phyloP scores from a whole-genome alignment of 805 yeast genomes.

The Nakazawaea populi region DNA sequence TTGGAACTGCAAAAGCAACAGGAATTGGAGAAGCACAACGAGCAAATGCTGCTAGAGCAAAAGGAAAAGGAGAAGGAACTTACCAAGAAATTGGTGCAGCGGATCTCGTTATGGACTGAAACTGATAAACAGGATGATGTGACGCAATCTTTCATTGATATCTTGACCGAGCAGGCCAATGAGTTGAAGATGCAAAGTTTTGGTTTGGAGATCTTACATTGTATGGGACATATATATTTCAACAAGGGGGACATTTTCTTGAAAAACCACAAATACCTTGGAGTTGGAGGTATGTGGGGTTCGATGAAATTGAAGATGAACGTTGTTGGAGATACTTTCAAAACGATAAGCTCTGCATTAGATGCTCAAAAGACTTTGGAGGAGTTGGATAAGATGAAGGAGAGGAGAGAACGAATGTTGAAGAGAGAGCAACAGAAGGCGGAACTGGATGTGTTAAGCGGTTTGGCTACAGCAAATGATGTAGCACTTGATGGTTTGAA shows the following conservation, averaged over 20 bases:
- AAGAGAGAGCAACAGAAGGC: slow-evolving; percentile 13
- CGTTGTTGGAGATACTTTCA: slow-evolving; percentile 76
- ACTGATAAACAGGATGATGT: slow-evolving; percentile 61
- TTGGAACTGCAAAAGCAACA: slow-evolving; percentile 34
- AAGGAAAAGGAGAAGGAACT: slow-evolving; percentile 48
- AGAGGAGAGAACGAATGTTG: slow-evolving; percentile 28
- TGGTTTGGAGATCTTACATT: slow-evolving; percentile 80
- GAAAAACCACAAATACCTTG: slow-evolving; percentile 75
- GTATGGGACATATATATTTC: slow-evolving; percentile 76
- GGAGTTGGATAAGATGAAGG: slow-evolving; percentile 69
- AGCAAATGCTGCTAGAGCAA: slow-evolving; percentile 62
- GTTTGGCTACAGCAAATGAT: too few species aligned
- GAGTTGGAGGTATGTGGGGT: slow-evolving; percentile 79
- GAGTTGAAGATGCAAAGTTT: slow-evolving; percentile 91
- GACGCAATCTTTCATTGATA: slow-evolving; percentile 44
- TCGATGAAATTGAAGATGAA: slow-evolving; percentile 80
- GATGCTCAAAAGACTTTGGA: slow-evolving; percentile 82
- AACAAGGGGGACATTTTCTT: slow-evolving; percentile 70
- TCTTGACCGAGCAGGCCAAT: slow-evolving; percentile 59
- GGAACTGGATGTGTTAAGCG: background rate
- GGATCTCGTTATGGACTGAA: slow-evolving; percentile 43
- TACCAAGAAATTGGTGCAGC: slow-evolving; percentile 38
- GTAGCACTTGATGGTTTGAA: too few species aligned
- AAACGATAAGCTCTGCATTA: slow-evolving; percentile 73
- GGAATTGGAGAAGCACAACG: slow-evolving; percentile 64